Evolutionary conservation across 257 asterid genomes (phyloP).

Genomic region (Scutellaria barbata): DNA sequence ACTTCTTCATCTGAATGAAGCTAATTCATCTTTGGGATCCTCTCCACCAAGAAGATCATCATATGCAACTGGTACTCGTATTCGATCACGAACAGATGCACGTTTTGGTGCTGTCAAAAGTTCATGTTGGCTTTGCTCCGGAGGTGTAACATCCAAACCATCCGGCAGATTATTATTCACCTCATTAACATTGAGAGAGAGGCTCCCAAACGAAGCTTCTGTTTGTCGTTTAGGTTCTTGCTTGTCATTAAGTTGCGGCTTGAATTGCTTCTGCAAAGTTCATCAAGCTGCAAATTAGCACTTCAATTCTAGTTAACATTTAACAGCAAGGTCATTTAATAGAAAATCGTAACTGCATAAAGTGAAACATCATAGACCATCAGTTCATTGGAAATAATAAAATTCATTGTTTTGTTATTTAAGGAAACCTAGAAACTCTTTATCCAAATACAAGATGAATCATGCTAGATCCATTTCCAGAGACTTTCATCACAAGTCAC

Average conservation of each 20-base stretch:
- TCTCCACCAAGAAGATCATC: slow-evolving; percentile 64
- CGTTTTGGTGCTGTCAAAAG: slow-evolving; percentile 39
- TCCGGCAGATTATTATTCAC: slow-evolving; percentile 22
- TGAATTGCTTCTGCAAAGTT: slow-evolving; percentile 79
- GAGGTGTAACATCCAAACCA: slow-evolving; percentile 38
- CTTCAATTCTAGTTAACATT: slow-evolving; percentile 12
- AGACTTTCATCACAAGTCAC: background rate
- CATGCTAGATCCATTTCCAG: background rate
- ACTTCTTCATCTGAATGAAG: background rate
- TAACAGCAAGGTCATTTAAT: background rate
- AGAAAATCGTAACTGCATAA: background rate
- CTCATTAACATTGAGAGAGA: slow-evolving; percentile 33
- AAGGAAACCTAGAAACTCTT: no score
- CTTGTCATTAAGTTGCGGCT: slow-evolving; percentile 45
- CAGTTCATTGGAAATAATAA: no score
- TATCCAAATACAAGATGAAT: no score
- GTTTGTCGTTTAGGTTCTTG: slow-evolving; percentile 37
- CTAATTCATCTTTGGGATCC: slow-evolving; percentile 40
- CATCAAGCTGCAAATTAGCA: background rate
- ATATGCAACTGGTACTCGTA: slow-evolving; percentile 75
- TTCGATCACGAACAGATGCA: slow-evolving; percentile 64
- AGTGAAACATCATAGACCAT: background rate
- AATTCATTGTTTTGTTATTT: no score
- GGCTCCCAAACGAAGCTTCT: slow-evolving; percentile 40
- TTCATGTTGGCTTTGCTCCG: slow-evolving; percentile 40